phyloP scores from a whole-genome alignment of 2,329 filamentous ascomycete species.

The Pestalotiopsis fici region DNA sequence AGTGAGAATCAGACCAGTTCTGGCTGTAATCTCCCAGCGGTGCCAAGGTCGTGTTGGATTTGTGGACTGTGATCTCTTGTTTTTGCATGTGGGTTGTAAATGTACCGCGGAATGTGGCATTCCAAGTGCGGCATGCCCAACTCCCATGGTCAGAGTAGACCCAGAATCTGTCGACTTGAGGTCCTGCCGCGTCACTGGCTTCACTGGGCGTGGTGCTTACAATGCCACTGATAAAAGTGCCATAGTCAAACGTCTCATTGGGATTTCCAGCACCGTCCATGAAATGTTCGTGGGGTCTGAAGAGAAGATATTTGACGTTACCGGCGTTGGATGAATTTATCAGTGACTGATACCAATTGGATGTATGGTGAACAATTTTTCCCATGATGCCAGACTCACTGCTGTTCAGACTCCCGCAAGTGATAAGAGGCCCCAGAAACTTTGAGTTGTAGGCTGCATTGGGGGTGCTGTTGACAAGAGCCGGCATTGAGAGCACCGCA shows the following conservation, averaged over 20 bases:
- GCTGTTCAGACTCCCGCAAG: background rate
- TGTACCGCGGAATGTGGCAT: background rate
- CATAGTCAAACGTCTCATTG: background rate
- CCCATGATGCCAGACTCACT: background rate
- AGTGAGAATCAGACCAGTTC: background rate
- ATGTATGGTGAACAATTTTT: background rate
- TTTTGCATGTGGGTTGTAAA: background rate
- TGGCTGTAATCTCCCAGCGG: background rate
- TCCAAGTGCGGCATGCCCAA: background rate
- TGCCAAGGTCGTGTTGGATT: background rate
- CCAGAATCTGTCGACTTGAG: background rate
- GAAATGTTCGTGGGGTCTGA: background rate
- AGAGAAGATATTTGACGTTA: background rate
- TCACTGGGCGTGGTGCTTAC: background rate
- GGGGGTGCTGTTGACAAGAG: background rate
- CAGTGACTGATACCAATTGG: background rate
- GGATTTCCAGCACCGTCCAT: background rate
- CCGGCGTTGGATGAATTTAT: background rate
- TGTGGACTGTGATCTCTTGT: background rate
- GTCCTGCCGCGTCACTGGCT: background rate
- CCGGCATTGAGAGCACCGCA: background rate
- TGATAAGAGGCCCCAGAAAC: background rate
- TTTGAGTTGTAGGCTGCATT: background rate
- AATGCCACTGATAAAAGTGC: background rate
- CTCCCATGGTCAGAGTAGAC: background rate